These are phyloP conservation scores for Arabidopsis lyrata DNA, from an alignment of 441 rosid genomes.

Conservation along the genomic window DNA sequence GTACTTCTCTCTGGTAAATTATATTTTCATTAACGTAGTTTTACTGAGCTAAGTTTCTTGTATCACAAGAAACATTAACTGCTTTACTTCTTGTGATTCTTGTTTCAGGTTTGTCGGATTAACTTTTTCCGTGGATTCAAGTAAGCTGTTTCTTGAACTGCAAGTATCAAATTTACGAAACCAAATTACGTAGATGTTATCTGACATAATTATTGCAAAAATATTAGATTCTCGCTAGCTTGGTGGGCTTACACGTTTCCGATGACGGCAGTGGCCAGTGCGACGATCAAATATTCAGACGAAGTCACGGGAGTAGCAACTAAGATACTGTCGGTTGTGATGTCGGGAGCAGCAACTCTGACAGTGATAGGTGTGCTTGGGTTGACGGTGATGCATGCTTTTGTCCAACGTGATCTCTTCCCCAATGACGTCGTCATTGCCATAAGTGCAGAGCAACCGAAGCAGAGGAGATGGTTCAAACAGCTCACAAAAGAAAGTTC, in stretches of 20 bases:
- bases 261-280: slow-evolving; percentile 83
- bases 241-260: slow-evolving; percentile 99
- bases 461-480: slow-evolving; percentile 63
- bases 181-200: not conserved
- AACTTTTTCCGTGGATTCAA: slow-evolving; percentile 86
- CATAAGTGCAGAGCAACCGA: slow-evolving; percentile 68
- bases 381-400: slow-evolving; percentile 71
- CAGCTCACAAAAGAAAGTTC: slow-evolving; percentile 51
- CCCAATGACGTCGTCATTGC: slow-evolving; percentile 92
- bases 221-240: slow-evolving; percentile 75
- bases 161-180: not conserved
- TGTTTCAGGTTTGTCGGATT: slow-evolving; percentile 74
- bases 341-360: slow-evolving; percentile 59
- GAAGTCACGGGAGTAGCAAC: slow-evolving; percentile 62
- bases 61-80: slow-evolving; percentile 15
- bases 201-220: not conserved
- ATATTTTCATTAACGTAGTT: not conserved
- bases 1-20: slow-evolving; percentile 72
- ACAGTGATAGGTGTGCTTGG: slow-evolving; percentile 63
- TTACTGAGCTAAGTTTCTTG: slow-evolving; percentile 8
- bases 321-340: slow-evolving; percentile 52
- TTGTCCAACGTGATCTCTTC: slow-evolving; percentile 73
- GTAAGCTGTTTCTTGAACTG: slow-evolving; percentile 46
- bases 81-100: slow-evolving; percentile 4
- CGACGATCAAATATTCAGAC: slow-evolving; percentile 74